Evolutionary conservation across 176 grass and related monocot species (phyloP), one percentile per base, ranked within the genome.

Genomic region (Avena atlantica): DNA sequence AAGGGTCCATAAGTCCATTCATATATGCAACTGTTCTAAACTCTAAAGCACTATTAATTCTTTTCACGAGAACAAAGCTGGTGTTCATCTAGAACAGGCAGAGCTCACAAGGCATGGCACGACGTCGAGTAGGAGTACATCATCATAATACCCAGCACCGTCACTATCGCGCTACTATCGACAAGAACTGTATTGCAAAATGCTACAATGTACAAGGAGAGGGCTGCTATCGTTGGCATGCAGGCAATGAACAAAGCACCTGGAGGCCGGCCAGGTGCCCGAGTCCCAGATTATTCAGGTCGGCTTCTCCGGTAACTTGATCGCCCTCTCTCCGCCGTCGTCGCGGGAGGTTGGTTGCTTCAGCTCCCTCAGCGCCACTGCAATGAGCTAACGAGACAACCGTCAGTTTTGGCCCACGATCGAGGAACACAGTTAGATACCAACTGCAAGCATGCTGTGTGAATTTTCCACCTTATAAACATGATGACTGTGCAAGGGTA

Each of bases 311-410:
- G 15, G 53, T 15, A 56, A 56, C 15, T 17, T 17, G 50, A 34
- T 61, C 76, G 70, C 17, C 65, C 79, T 76, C 52, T 74, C 79
- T 76, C 52, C 31, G 31, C 31, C 40, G 29, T 72, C 69, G 70
- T 78, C 25, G 19, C 52, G 29, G 42, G n/a, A 45, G 52, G 29
- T 78, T 63, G 19, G 52, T 42, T 77, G 88, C 64, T 86, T 88
- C 62, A 86, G 8, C 11, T 85, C 90, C 55, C 47, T 88, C 62
- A 78, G 55, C 68, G 86, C 90, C 55, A 55, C 82, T 86, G 90
- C 57, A 67, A 86, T 70, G 66, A 88, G 86, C 83, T 86, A 57
- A 80, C 2, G 4, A 50, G 10, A 40, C 5, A 58, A 8, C 29
- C 20, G 3, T 85, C 48, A 85, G 53, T 34, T 58, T 8, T n/a